Evolutionary conservation across 192 early-diverging fungal genomes (phyloP).

Genomic region (Allomyces macrogynus): DNA sequence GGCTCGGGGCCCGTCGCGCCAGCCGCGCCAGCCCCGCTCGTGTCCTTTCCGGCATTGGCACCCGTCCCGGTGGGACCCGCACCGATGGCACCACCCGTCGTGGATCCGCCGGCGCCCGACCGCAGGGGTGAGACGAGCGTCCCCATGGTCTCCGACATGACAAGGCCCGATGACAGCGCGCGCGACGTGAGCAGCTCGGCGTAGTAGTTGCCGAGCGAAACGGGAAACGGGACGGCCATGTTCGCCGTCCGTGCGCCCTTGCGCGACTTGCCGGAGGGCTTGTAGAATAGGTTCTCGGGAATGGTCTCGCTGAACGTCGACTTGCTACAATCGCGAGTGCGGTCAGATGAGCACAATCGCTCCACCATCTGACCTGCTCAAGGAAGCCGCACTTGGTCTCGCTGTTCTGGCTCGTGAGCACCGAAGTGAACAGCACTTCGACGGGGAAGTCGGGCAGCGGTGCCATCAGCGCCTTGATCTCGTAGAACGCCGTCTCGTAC

Average conservation of each 20-base stretch:
- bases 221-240: not conserved
- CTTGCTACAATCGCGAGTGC: no score
- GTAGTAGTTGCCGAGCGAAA: not conserved
- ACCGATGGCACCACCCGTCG: not conserved
- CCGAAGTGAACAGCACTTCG: not conserved
- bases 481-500: not conserved
- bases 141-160: not conserved
- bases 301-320: no score
- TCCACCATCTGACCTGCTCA: no score
- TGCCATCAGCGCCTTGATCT: not conserved
- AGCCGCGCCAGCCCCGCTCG: not conserved
- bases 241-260: not conserved
- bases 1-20: no score
- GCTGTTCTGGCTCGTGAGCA: not conserved
- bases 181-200: not conserved
- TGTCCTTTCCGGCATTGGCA: not conserved
- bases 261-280: not conserved
- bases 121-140: not conserved
- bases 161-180: not conserved
- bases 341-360: no score
- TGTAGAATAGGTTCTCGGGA: not conserved
- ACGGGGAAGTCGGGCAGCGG: not conserved
- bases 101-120: not conserved
- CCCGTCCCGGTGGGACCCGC: not conserved
- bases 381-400: not conserved